Base-by-base conservation (phyloP, 2,329 filamentous ascomycete species). In the Nothophoma quercina region DNA sequence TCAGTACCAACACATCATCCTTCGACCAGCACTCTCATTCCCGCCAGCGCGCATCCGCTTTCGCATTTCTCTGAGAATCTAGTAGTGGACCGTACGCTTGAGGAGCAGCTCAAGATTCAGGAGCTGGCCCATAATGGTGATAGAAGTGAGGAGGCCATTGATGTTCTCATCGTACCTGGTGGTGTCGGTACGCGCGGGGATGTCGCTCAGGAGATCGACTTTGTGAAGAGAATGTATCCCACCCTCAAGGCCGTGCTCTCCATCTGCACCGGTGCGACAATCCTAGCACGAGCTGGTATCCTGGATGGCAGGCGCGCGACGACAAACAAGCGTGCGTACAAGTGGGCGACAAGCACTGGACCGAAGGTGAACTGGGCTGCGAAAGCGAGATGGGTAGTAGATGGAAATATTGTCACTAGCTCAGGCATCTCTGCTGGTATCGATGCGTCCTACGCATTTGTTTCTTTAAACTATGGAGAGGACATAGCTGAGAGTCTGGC, bases 141-240 rank as follows among this genome's bases (percentile, higher is more conserved):
- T 22, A 48, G 39, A 8, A 44, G 34, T 12, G 40, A 49, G 7
- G 56, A 51, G 19, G 55, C 41, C 51, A 65, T 59, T 6, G 84
- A 88, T 45, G 82, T 88, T 3, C 78, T 90, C 13, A 72, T 90
- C 21, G 75, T 90, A n/a, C 87, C 87, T 0, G 87, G 88, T 1
- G 86, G 87, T 0, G 51, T 72, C 0, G 86, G 86, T 1, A 77
- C 68, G 22, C 50, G 75, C 15, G 62, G 58, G 12, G 60, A 71
- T 1, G 50, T 64, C 28, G 54, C 55, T 0, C 58, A 68, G 2
- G 73, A 78, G 2, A 72, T 82, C 6, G 72, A 77, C 0, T 87
- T 81, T 45, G 73, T 86, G 23, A 65, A 68, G 23, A 67, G 69
- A 0, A 70, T 72, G 19, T 84, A 78, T 60, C 81, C 83, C 0